Conservation (phyloP, 2,329 filamentous ascomycete species). For the Talaromyces sp. region DNA sequence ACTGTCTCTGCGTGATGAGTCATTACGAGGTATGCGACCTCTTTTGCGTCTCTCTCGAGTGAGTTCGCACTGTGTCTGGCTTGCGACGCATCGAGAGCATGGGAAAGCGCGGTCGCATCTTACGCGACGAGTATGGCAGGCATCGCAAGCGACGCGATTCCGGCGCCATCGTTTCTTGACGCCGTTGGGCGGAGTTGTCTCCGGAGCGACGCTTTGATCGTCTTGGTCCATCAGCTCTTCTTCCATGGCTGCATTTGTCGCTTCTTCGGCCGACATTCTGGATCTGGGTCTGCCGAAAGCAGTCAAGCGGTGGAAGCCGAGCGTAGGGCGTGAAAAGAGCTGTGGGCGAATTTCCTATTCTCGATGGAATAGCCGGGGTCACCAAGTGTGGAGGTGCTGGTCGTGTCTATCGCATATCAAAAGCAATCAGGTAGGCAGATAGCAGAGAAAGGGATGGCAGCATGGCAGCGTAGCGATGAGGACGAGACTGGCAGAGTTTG, state of each 20-base stretch:
- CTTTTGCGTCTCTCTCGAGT: constrained; percentile 89
- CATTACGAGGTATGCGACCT: constrained; percentile 74
- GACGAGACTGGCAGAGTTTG: background rate
- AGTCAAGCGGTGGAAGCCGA: background rate
- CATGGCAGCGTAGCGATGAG: background rate
- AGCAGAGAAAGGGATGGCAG: background rate
- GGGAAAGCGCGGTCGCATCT: constrained; percentile 92
- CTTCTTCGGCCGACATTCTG: constrained; percentile 11
- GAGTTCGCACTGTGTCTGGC: constrained; percentile 70
- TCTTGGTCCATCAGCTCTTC: constrained; percentile 11
- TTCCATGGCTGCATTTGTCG: background rate
- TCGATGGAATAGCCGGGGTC: background rate
- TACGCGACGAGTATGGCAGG: constrained; percentile 89
- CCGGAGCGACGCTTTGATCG: background rate
- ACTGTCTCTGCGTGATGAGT: constrained; percentile 43
- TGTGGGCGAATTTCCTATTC: background rate
- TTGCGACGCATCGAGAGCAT: constrained; percentile 87
- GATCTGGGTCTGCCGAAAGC: background rate
- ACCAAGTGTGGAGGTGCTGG: background rate
- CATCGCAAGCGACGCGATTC: constrained; percentile 70
- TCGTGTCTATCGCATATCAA: background rate
- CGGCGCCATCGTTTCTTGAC: constrained; percentile 39
- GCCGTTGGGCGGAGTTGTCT: constrained; percentile 20
- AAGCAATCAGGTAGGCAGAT: background rate
- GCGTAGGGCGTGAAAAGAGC: background rate